These are phyloP conservation scores for Penicillium ochrochloron DNA, from an alignment of 495 filamentous ascomycete species.

Conservation along the genomic window DNA sequence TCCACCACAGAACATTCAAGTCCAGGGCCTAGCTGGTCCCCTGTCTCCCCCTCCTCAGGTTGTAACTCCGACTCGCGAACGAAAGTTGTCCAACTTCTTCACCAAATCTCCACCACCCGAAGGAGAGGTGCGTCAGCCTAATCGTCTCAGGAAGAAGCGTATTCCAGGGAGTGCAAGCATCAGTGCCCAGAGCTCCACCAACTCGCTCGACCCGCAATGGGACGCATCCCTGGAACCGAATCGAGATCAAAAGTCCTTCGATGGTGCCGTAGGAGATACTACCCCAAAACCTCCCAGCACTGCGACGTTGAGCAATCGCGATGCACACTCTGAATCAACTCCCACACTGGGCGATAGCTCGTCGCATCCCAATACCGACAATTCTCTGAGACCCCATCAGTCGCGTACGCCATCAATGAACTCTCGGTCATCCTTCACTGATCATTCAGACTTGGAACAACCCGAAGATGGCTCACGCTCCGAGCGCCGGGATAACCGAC, in stretches of 20 bases:
- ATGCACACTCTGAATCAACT: conserved; percentile 28
- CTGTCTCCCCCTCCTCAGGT: conserved; percentile 44
- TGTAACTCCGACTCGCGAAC: conserved; percentile 70
- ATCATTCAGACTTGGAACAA: conserved; percentile 76
- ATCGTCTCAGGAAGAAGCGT: conserved; percentile 85
- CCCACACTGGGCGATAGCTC: conserved; percentile 27
- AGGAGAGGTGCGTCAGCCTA: conserved; percentile 66
- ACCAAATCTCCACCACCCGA: conserved; percentile 61
- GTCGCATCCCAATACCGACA: conserved; percentile 42
- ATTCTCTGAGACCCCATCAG: conserved; percentile 61
- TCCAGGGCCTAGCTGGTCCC: conserved; percentile 18
- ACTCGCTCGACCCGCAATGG: conserved; percentile 58
- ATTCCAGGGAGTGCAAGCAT: conserved; percentile 72
- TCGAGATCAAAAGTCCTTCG: conserved; percentile 21
- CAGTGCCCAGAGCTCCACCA: conserved; percentile 84
- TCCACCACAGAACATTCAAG: background rate
- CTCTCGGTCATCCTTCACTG: conserved; percentile 74
- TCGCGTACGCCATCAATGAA: conserved; percentile 73
- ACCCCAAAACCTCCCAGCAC: conserved; percentile 39
- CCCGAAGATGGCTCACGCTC: conserved; percentile 62
- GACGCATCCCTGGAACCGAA: conserved; percentile 25
- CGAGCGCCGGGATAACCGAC: conserved; percentile 65
- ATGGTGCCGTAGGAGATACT: conserved; percentile 36
- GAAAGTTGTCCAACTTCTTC: conserved; percentile 71
- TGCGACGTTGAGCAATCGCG: conserved; percentile 29